Base-by-base conservation (phyloP, 306 rosid species). In the Citrullus colocynthis region DNA sequence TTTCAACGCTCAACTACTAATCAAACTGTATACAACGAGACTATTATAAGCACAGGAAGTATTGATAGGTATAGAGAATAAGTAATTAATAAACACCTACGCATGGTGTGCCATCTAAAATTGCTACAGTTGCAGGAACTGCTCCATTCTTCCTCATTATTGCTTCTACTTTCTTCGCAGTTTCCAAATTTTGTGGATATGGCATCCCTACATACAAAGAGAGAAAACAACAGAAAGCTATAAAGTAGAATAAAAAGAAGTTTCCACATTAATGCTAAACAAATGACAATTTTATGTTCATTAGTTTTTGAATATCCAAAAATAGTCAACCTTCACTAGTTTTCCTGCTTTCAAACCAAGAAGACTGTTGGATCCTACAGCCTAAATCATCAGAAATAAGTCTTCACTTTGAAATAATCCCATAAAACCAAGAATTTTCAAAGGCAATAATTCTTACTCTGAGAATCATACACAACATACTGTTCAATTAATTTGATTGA, bases 81-180 rank as follows among this genome's bases (percentile, higher is more conserved):
- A n/a, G 32, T 34, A 17, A 76, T 21, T n/a, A 61, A 13, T 44
- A 65, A 79, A 83, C 80, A 94, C 98, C 98, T 85, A 92, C 57
- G 83, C 93, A 87, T 64, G 97, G 97, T 39, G 72, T 82, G 83
- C 98, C 98, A 82, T 90, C 93, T 83, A 94, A 84, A 85, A 94
- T 91, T 45, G 98, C 98, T 80, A 92, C 74, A 80, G 98, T 94
- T 39, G 98, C 98, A 56, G 98, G 97, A 90, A 92, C 92, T 20
- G 98, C 96, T 58, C 97, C 97, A 3, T 90, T 90, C 71, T 82
- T 81, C 80, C 93, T 89, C 69, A 94, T 92, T 37, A 89, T 81
- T 17, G 86, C 82, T 80, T 94, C 98, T 36, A 94, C 95, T 83
- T 90, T 91, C 85, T 78, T 89, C 3, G 97, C 98, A 24, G 97